phyloP scores from a whole-genome alignment of 2,329 filamentous ascomycete genomes.

The Ophiocordyceps robertsii region DNA sequence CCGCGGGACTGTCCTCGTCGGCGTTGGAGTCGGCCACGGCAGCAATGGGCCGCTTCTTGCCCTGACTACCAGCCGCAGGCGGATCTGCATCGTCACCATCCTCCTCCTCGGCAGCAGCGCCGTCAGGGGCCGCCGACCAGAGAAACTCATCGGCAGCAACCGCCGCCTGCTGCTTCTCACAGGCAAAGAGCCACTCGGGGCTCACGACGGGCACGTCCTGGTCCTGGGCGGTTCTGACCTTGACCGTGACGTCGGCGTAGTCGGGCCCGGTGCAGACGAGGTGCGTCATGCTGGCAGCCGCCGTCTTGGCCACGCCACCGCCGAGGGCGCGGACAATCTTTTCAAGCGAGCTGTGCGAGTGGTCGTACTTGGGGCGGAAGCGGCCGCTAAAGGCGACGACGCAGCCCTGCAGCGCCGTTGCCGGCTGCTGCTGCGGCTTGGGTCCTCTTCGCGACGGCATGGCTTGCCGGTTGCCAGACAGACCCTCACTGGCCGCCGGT shows the following conservation, averaged over 20 bases:
- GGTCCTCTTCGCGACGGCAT: constrained; percentile 1
- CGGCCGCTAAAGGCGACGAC: neutral
- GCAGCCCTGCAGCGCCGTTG: constrained; percentile 1
- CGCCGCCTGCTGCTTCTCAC: constrained; percentile 18
- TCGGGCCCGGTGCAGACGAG: constrained; percentile 43
- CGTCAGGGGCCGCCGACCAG: constrained; percentile 7
- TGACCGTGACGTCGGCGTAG: constrained; percentile 32
- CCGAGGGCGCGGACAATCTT: neutral
- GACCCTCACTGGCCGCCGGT: too few relatives aligned
- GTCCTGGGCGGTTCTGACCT: constrained; percentile 34
- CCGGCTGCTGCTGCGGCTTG: neutral
- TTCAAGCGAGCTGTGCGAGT: neutral
- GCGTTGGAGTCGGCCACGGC: constrained; percentile 7
- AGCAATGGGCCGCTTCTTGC: constrained; percentile 12
- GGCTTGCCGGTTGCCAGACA: neutral
- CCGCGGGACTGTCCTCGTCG: constrained; percentile 10
- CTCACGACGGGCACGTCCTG: constrained; percentile 40
- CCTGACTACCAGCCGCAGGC: constrained; percentile 3
- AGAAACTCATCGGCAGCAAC: constrained; percentile 11
- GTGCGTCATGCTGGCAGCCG: constrained; percentile 39
- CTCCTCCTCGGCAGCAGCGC: too few relatives aligned
- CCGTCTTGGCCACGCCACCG: constrained; percentile 8
- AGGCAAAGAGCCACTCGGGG: constrained; percentile 50
- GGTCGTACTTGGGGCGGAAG: neutral
- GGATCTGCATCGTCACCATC: too few relatives aligned